Base-by-base conservation (phyloP, 495 filamentous ascomycete species). In the Trichoderma reesei region DNA sequence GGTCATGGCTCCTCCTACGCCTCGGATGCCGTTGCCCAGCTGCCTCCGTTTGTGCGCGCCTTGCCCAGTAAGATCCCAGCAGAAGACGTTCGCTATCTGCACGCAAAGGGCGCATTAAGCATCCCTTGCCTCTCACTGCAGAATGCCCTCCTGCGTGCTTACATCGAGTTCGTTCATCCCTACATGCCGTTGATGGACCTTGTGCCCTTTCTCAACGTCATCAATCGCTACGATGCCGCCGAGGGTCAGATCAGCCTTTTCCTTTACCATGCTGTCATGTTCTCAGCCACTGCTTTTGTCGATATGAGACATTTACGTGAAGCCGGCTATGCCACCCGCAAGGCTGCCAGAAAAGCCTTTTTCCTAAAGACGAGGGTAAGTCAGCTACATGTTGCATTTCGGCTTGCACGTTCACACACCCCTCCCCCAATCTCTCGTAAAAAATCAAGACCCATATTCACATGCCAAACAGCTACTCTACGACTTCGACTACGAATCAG, bases 141-240 rank as follows among this genome's bases (percentile, higher is more conserved):
- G 69, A 90, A 86, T 72, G 90, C 88, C 61, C 75, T 94, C 34
- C 74, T 96, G 5, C 84, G 85, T 65, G 83, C 83, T 26, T 93
- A 91, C 70, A 79, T 92, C 62, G 87, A 93, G 70, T 94, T 86
- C 73, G 90, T 94, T 7, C 87, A 96, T 69, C 90, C 90, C 5
- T 93, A 88, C 72, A 93, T 94, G 90, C 91, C 91, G n/a, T 76
- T 93, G 34, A 69, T 96, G 60, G 89, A 96, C 66, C 73, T 91
- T 65, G 82, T 87, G 65, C 83, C 90, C 46, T 91, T 93, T 70
- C 71, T 94, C 34, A 73, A 79, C 66, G 84, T 83, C 51, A 81
- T 92, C 63, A 83, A 85, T 42, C 76, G 80, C 63, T 81, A 82
- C 59, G 86, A 90, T 71, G 88, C 87, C 26, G 78, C 79, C 31